Conservation (phyloP, 2,329 filamentous ascomycete species). For the Hymenoscyphus albidus region DNA sequence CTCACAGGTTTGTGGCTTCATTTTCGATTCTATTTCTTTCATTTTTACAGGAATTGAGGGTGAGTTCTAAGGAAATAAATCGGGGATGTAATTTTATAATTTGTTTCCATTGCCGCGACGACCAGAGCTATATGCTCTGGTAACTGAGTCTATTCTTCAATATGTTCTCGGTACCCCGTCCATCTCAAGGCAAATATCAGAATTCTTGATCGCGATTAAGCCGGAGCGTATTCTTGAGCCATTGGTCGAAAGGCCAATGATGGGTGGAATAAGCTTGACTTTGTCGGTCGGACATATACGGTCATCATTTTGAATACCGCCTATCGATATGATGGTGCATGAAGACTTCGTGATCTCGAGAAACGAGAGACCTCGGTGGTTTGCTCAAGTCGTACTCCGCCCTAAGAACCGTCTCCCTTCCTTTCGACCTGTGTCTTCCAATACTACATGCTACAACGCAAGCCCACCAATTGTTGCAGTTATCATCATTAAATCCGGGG, state of each 20-base stretch:
- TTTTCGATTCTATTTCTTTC: background rate
- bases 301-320: background rate
- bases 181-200: constrained; percentile 70
- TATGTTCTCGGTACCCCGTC: constrained; percentile 81
- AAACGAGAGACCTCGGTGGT: background rate
- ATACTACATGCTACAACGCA: background rate
- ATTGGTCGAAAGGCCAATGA: constrained; percentile 70
- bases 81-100: background rate
- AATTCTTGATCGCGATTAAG: constrained; percentile 84
- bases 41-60: background rate
- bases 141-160: constrained; percentile 58
- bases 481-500: background rate
- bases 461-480: background rate
- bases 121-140: constrained; percentile 39
- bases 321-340: background rate
- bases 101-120: constrained; percentile 31
- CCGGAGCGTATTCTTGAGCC: constrained; percentile 92
- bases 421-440: background rate
- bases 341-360: background rate
- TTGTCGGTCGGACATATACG: constrained; percentile 47
- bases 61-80: background rate
- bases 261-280: constrained; percentile 96
- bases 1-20: background rate
- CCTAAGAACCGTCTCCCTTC: background rate
- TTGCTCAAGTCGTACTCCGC: background rate